A percentile compares a stretch with the other conserved stretches of the same genome.
These are phyloP conservation scores for Aspergillus brasiliensis DNA, from an alignment of 2,329 filamentous ascomycete species.

Conservation along the genomic window DNA sequence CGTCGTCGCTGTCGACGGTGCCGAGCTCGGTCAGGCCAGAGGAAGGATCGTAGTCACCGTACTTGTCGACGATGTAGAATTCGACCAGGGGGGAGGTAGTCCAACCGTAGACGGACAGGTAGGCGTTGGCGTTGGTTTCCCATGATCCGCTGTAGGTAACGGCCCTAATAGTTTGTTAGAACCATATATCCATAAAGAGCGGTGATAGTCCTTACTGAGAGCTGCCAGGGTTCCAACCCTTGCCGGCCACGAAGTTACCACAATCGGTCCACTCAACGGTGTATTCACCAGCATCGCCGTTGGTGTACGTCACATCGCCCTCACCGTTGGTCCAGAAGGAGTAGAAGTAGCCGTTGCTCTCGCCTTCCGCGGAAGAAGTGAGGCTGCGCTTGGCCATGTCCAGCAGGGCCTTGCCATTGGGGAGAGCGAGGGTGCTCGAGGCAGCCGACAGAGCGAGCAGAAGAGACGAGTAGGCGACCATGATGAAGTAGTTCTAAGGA, in stretches of 20 bases:
- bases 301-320: slow-evolving; percentile 50
- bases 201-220: slow-evolving; percentile 42
- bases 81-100: slow-evolving; percentile 41
- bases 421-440: slow-evolving; percentile 10
- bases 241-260: slow-evolving; percentile 60
- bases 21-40: slow-evolving; percentile 34
- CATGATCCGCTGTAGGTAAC: slow-evolving; percentile 36
- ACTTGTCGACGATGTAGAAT: slow-evolving; percentile 44
- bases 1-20: slow-evolving; percentile 41
- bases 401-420: neutral
- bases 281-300: slow-evolving; percentile 50
- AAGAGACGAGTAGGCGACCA: slow-evolving; percentile 18
- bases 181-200: fast-evolving
- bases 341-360: slow-evolving; percentile 51
- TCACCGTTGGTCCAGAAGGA: slow-evolving; percentile 54
- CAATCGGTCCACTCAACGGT: slow-evolving; percentile 48
- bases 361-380: slow-evolving; percentile 23
- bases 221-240: slow-evolving; percentile 60
- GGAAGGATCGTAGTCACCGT: slow-evolving; percentile 37
- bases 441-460: slow-evolving; percentile 11
- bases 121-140: slow-evolving; percentile 34
- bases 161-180: neutral
- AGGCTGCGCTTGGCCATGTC: slow-evolving; percentile 14
- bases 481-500: neutral
- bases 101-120: slow-evolving; percentile 46